phyloP scores from a whole-genome alignment of 352 stramenopile genomes.

The Saprolegnia parasitica region DNA sequence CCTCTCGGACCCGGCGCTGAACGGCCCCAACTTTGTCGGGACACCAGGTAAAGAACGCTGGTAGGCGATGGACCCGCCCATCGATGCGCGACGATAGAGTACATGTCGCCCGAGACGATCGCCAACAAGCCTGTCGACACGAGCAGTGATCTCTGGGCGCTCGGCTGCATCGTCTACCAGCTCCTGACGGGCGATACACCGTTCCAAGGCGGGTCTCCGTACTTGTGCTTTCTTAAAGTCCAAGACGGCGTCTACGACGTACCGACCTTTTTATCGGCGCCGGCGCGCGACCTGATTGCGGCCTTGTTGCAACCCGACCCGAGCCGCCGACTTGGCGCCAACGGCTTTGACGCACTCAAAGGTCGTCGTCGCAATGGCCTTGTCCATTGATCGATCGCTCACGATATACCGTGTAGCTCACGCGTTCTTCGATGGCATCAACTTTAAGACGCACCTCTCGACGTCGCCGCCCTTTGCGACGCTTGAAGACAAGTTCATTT shows the following conservation, averaged over 20 bases:
- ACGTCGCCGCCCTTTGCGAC: constrained; percentile 31
- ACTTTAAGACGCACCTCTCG: constrained; percentile 63
- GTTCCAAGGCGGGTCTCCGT: constrained; percentile 69
- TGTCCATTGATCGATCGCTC: constrained; percentile 16
- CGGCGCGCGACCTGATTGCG: constrained; percentile 58
- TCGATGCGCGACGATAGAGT: constrained; percentile 58
- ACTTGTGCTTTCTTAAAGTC: constrained; percentile 74
- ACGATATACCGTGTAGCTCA: constrained; percentile 40
- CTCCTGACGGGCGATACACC: constrained; percentile 74
- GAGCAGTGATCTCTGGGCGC: constrained; percentile 67
- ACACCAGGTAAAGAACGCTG: constrained; percentile 59
- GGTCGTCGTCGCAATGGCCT: background rate
- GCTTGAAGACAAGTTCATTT: constrained; percentile 12
- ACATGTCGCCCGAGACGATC: constrained; percentile 83
- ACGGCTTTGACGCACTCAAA: constrained; percentile 7
- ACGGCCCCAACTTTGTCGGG: constrained; percentile 84
- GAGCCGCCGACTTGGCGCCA: constrained; percentile 23
- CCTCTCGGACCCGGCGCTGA: constrained; percentile 46
- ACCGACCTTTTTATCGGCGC: constrained; percentile 56
- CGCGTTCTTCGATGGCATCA: constrained; percentile 62
- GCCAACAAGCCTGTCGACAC: constrained; percentile 65
- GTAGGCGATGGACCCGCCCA: too few species aligned
- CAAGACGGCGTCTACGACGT: constrained; percentile 55
- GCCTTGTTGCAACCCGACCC: constrained; percentile 52
- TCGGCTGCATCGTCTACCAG: constrained; percentile 76